Evolutionary conservation across 2,329 filamentous ascomycete species (phyloP).

Genomic region (Aureobasidium sp.): DNA sequence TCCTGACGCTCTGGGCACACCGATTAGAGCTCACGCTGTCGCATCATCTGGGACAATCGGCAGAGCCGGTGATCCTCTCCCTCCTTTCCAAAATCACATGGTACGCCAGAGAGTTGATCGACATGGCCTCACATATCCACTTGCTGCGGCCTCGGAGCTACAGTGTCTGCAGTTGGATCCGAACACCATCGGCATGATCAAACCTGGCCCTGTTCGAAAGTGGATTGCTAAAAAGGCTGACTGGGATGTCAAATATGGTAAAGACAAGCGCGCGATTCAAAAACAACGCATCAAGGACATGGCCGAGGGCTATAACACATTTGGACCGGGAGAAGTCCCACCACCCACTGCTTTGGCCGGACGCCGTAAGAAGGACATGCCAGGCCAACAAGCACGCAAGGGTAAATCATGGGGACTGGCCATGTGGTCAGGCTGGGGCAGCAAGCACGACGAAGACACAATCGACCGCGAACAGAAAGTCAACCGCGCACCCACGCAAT

Average conservation of each 20-base stretch:
- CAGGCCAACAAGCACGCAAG: slow-evolving; percentile 40
- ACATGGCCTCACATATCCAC: slow-evolving; percentile 64
- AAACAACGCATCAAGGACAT: slow-evolving; percentile 68
- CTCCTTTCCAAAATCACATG: slow-evolving; percentile 77
- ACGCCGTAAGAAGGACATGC: slow-evolving; percentile 45
- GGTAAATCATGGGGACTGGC: slow-evolving; percentile 61
- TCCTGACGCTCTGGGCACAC: slow-evolving; percentile 18
- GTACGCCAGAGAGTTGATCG: slow-evolving; percentile 80
- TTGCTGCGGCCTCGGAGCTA: slow-evolving; percentile 59
- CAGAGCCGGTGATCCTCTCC: slow-evolving; percentile 78
- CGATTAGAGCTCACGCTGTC: slow-evolving; percentile 16
- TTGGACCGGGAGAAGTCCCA: slow-evolving; percentile 64
- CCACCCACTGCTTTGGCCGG: slow-evolving; percentile 79
- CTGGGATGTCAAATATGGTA: slow-evolving; percentile 68
- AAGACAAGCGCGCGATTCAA: slow-evolving; percentile 63
- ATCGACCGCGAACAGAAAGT: slow-evolving; percentile 55
- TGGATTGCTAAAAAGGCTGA: slow-evolving; percentile 71
- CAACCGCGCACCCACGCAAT: slow-evolving; percentile 24
- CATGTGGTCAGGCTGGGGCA: slow-evolving; percentile 82
- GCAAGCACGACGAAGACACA: slow-evolving; percentile 75
- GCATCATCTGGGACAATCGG: slow-evolving; percentile 51
- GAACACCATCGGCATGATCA: slow-evolving; percentile 68
- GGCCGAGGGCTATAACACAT: slow-evolving; percentile 61
- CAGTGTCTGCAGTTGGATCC: slow-evolving; percentile 58
- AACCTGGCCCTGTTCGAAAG: slow-evolving; percentile 69